Percentiles rank a stretch among this genome's conserved stretches.
phyloP scores from a whole-genome alignment of 2,329 filamentous ascomycete species.

The Beauveria scarabaeidicola region DNA sequence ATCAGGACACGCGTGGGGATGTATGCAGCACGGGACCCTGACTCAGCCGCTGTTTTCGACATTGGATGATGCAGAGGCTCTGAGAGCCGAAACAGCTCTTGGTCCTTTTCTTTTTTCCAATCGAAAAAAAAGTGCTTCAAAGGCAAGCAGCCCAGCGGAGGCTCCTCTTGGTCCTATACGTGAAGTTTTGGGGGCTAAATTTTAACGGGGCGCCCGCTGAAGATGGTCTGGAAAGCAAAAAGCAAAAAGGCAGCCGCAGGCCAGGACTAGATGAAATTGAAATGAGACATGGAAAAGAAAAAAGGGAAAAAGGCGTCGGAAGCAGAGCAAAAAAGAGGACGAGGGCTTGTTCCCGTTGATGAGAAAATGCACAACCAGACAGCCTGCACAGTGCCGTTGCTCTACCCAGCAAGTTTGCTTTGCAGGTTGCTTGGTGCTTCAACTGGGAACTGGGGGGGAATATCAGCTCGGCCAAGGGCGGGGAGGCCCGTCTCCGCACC shows the following conservation, averaged over 20 bases:
- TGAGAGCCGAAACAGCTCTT: not conserved
- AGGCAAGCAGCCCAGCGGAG: not conserved
- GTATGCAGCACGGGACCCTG: not conserved
- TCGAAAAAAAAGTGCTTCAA: not conserved
- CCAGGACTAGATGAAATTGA: not conserved
- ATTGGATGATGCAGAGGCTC: not conserved
- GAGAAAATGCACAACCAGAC: not conserved
- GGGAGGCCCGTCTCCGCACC: slow-evolving; percentile 7
- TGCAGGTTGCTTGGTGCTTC: slow-evolving; percentile 1
- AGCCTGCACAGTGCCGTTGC: slow-evolving; percentile 2
- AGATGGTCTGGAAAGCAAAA: slow-evolving; percentile 2
- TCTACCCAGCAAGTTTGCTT: slow-evolving; percentile 3
- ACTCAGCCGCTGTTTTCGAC: not conserved
- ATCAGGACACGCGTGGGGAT: slow-evolving; percentile 4
- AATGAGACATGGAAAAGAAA: not conserved
- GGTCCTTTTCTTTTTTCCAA: not conserved
- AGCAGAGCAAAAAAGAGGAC: not conserved
- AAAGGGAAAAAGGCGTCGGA: not conserved
- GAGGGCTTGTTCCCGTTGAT: not conserved
- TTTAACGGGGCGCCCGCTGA: slow-evolving; percentile 5
- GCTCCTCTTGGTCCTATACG: slow-evolving; percentile 1
- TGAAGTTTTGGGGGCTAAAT: slow-evolving; percentile 3
- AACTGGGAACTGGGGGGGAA: slow-evolving; percentile 5
- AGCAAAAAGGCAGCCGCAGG: not conserved
- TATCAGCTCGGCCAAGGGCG: not conserved